phyloP scores from a whole-genome alignment of 75 land plant genomes.

The Selaginella tamariscina region DNA sequence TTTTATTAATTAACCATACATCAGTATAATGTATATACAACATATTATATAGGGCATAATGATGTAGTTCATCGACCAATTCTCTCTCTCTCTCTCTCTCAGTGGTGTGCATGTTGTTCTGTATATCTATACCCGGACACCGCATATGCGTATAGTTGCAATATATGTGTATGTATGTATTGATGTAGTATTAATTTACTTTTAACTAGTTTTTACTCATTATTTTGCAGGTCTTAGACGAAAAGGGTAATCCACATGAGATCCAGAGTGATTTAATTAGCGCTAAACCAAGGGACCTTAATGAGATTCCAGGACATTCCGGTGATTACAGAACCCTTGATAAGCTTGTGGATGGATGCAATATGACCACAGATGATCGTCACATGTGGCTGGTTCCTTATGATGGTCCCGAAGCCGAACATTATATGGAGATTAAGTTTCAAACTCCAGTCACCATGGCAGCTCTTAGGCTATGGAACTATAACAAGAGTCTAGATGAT shows the following conservation, averaged over 20 bases:
- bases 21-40: background rate
- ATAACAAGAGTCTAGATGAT: conserved; percentile 10
- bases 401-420: conserved; percentile 5
- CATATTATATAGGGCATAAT: background rate
- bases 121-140: too few species aligned
- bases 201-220: background rate
- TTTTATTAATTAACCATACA: background rate
- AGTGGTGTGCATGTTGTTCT: too few species aligned
- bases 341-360: conserved; percentile 13
- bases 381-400: conserved; percentile 8
- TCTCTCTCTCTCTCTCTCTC: too few species aligned
- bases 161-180: too few species aligned
- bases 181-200: background rate
- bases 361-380: conserved; percentile 7
- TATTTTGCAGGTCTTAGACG: conserved; percentile 6
- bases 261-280: background rate
- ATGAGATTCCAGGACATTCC: conserved; percentile 5
- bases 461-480: conserved; percentile 7
- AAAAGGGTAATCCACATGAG: background rate
- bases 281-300: conserved; percentile 1
- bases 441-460: background rate
- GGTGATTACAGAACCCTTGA: conserved; percentile 11
- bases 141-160: too few species aligned
- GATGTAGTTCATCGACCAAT: too few species aligned
- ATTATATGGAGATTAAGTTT: conserved; percentile 2